A percentile compares a stretch with the other conserved stretches of the same genome.
phyloP scores from a whole-genome alignment of 306 rosid genomes.

The Styphnolobium japonicum region DNA sequence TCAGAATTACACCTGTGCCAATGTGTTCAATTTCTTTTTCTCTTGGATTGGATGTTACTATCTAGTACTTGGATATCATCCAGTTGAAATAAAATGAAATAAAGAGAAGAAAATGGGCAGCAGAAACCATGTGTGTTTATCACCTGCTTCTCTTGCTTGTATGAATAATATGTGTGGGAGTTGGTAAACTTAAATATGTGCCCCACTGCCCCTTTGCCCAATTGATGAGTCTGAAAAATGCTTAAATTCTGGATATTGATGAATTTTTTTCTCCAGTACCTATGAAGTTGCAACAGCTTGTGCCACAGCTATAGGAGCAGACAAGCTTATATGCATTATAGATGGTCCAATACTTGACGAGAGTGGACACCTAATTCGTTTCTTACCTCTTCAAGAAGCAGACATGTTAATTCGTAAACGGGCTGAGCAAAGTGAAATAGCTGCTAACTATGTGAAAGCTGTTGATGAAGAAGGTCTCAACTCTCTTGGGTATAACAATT shows the following conservation, averaged over 20 bases:
- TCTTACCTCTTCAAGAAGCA: constrained; percentile 80
- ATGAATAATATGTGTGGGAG: background rate
- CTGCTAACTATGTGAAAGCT: constrained; percentile 75
- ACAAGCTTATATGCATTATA: constrained; percentile 71
- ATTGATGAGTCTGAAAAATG: background rate
- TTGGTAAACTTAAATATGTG: background rate
- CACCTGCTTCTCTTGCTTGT: background rate
- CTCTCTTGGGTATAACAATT: constrained; percentile 24
- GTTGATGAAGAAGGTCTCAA: constrained; percentile 48
- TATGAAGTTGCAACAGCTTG: constrained; percentile 88
- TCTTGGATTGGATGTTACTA: background rate
- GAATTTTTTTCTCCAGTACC: constrained; percentile 45
- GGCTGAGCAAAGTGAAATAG: constrained; percentile 72
- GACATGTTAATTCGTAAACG: constrained; percentile 62
- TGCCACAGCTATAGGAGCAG: constrained; percentile 73
- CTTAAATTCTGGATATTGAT: constrained; percentile 15
- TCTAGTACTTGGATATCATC: background rate
- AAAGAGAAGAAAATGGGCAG: background rate
- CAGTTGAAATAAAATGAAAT: background rate
- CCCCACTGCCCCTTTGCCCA: background rate
- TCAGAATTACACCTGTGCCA: background rate
- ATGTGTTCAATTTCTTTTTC: background rate
- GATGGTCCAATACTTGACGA: constrained; percentile 82
- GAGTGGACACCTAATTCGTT: constrained; percentile 54
- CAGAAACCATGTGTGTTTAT: background rate